A percentile compares a stretch with the other conserved stretches of the same genome.
phyloP scores from a whole-genome alignment of 2,329 filamentous ascomycete genomes.

The Beauveria bassiana region DNA sequence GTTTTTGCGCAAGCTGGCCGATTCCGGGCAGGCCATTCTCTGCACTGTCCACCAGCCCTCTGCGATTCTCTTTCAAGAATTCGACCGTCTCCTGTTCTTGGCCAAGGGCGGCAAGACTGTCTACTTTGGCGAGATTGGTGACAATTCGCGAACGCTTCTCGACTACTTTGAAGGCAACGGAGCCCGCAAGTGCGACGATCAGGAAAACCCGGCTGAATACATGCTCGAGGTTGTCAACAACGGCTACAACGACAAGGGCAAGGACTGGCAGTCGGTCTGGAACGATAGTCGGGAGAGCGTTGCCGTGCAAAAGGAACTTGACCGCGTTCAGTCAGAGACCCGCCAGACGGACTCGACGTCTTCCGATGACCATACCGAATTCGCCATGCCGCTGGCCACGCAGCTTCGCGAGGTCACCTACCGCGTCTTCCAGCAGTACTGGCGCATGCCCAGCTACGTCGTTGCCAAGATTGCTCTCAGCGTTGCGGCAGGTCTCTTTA shows the following conservation, averaged over 20 bases:
- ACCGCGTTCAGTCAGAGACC: constrained; percentile 36
- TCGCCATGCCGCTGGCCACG: constrained; percentile 63
- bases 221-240: constrained; percentile 53
- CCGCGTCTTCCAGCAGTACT: constrained; percentile 76
- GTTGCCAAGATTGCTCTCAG: constrained; percentile 62
- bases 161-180: constrained; percentile 60
- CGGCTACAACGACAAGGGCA: constrained; percentile 27
- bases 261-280: constrained; percentile 65
- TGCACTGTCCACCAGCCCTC: constrained; percentile 50
- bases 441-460: constrained; percentile 72
- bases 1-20: constrained; percentile 54
- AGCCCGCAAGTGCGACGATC: constrained; percentile 47
- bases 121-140: constrained; percentile 61
- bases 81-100: constrained; percentile 57
- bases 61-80: constrained; percentile 44
- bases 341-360: not conserved
- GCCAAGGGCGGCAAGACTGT: constrained; percentile 58
- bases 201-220: constrained; percentile 69
- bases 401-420: constrained; percentile 60
- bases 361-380: constrained; percentile 54
- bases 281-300: constrained; percentile 42
- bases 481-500: constrained; percentile 56
- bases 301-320: constrained; percentile 52
- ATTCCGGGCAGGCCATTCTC: constrained; percentile 44
- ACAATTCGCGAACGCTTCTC: constrained; percentile 48